Percentiles rank a stretch among this genome's conserved stretches.
These are phyloP conservation scores for Zygotorulaspora danielsina DNA, from an alignment of 805 yeast species.

Conservation along the genomic window DNA sequence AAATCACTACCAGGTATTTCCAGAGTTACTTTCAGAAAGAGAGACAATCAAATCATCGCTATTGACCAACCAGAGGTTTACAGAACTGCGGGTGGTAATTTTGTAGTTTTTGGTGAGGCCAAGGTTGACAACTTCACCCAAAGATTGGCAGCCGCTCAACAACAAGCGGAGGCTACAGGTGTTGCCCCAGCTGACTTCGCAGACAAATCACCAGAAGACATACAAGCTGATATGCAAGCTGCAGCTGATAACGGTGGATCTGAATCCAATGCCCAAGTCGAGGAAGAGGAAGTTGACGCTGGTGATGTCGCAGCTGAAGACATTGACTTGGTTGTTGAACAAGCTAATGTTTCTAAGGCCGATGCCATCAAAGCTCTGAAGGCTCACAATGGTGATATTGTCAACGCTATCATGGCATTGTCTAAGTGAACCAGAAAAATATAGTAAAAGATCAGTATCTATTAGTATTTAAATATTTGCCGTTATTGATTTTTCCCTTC, in stretches of 20 bases:
- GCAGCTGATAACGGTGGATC: conserved; percentile 47
- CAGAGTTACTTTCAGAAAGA: conserved; percentile 93
- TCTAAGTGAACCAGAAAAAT: conserved; percentile 32
- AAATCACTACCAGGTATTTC: conserved; percentile 87
- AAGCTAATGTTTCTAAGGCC: conserved; percentile 81
- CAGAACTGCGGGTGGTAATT: conserved; percentile 90
- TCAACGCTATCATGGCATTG: conserved; percentile 90
- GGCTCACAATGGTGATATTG: conserved; percentile 88
- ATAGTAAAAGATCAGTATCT: background rate
- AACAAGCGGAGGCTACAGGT: conserved; percentile 49
- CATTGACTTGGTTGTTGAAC: conserved; percentile 82
- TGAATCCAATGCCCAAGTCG: conserved; percentile 42
- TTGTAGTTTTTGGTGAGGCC: conserved; percentile 97
- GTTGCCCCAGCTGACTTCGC: conserved; percentile 44
- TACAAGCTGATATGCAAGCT: conserved; percentile 76
- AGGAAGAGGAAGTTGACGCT: conserved; percentile 75
- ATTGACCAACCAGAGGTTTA: conserved; percentile 92
- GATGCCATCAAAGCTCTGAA: conserved; percentile 90
- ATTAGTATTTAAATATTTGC: background rate
- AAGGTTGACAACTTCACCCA: conserved; percentile 90
- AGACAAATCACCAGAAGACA: conserved; percentile 67
- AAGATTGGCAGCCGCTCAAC: conserved; percentile 79
- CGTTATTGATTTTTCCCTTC: conserved; percentile 1
- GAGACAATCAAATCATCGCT: conserved; percentile 86
- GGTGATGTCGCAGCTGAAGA: conserved; percentile 79